These are phyloP conservation scores for Russula compacta DNA, from an alignment of 768 basidiomycete species.

Conservation along the genomic window DNA sequence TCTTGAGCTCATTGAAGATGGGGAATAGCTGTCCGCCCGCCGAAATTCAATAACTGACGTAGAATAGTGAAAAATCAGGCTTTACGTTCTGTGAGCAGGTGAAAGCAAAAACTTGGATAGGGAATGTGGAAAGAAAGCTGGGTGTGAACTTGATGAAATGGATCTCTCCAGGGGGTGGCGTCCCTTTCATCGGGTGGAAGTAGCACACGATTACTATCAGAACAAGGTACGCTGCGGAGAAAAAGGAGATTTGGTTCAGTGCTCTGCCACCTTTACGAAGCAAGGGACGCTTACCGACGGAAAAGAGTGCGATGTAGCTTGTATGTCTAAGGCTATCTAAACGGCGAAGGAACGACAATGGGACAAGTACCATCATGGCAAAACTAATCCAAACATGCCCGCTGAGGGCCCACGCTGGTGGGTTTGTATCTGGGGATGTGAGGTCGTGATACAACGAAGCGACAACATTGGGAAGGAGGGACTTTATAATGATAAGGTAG, in stretches of 20 bases:
- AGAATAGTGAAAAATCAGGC: neutral
- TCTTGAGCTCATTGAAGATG: slow-evolving; percentile 82
- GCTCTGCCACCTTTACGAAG: neutral
- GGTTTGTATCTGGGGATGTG: slow-evolving; percentile 49
- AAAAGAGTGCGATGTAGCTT: slow-evolving; percentile 84
- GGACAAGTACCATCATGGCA: slow-evolving; percentile 67
- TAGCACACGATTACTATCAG: slow-evolving; percentile 75
- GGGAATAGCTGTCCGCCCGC: slow-evolving; percentile 63
- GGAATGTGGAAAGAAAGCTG: slow-evolving; percentile 74
- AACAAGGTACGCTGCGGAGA: slow-evolving; percentile 56
- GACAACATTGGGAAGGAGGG: slow-evolving; percentile 87
- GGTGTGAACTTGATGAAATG: slow-evolving; percentile 67
- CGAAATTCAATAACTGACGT: neutral
- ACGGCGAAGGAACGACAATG: slow-evolving; percentile 73
- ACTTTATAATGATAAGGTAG: slow-evolving; percentile 88
- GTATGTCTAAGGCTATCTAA: slow-evolving; percentile 84
- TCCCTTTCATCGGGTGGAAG: slow-evolving; percentile 61
- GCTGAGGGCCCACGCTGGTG: slow-evolving; percentile 67
- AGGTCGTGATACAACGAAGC: slow-evolving; percentile 73
- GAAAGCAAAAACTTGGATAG: slow-evolving; percentile 88
- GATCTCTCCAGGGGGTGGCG: slow-evolving; percentile 56
- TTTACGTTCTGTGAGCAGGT: slow-evolving; percentile 90
- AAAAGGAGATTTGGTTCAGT: neutral
- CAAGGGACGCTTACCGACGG: slow-evolving; percentile 55
- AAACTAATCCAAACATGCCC: slow-evolving; percentile 79